Base-by-base conservation (phyloP, 108 stramenopile species). In the Pseudonitzschia delicatissima region DNA sequence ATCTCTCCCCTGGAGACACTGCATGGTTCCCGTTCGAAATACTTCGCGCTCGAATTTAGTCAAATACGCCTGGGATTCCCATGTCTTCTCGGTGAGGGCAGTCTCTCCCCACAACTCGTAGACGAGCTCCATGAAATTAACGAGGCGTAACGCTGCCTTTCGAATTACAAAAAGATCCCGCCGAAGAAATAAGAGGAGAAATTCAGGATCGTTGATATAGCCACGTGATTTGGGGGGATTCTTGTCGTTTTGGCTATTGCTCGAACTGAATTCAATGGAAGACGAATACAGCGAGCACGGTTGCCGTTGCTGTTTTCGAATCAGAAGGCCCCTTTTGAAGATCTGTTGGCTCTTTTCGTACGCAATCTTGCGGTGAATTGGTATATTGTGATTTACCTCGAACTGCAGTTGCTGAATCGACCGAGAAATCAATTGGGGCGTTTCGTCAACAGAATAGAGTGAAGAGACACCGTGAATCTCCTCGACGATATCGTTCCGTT, bases 101-200 rank as follows among this genome's bases (percentile, higher is more conserved):
- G 5, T 40, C 12, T 26, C 26, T n/a, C 60, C 60, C 28, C 28
- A 61, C 11, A 61, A 35, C n/a, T 61, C 60, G 17, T 33, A 26
- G 26, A 61, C 36, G 5, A 61, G 26, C n/a, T 61, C 37, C 18
- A 61, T 18, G 26, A 40, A 61, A 11, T 8, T 9, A 7, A 57
- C 35, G 34, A 77, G 39, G 0, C 71, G 71, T 1, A 44, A 15
- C 0, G 76, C 76, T 5, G 76, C 71, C 23, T 21, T 13, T 8
- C 1, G 20, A 0, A 55, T 25, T 47, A 72, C 57, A 23, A 67
- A 72, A n/a, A 32, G 20, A 17, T 72, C 76, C 1, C 57, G 44
- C 17, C 76, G 55, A 12, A 77, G 57, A 57, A 77, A 77, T 29
- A 58, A 31, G 27, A 77, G 40, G 11, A 71, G 76, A 68, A 77